Evolutionary conservation across 1,139 yeast genomes (phyloP).

Genomic region (Arxiozyma slooffiae): DNA sequence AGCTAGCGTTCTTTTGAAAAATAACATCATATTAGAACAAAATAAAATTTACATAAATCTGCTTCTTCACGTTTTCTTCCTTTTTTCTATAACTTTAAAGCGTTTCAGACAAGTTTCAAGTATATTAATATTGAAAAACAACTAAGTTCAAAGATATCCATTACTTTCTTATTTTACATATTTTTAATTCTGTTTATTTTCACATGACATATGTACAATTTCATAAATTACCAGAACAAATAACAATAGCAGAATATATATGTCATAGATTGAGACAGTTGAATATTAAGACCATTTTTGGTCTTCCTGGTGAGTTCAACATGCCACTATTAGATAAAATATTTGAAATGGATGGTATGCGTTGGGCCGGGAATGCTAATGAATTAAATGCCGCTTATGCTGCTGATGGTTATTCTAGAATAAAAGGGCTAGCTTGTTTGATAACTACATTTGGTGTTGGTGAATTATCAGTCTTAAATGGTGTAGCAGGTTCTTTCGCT

Average conservation of each 20-base stretch:
- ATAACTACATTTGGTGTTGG: constrained; percentile 63
- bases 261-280: constrained; percentile 49
- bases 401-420: constrained; percentile 52
- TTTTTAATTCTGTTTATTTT: not conserved
- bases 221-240: constrained; percentile 15
- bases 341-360: constrained; percentile 40
- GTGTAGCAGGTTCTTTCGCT: constrained; percentile 50
- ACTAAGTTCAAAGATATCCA: not conserved
- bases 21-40: not conserved
- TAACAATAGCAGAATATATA: constrained; percentile 45
- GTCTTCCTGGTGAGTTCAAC: constrained; percentile 60
- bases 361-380: constrained; percentile 60
- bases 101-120: not conserved
- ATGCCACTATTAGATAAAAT: constrained; percentile 47
- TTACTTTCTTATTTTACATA: not conserved
- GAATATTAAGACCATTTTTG: constrained; percentile 46
- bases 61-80: no score
- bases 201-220: constrained; percentile 12
- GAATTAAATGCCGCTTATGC: constrained; percentile 49
- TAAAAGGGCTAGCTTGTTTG: constrained; percentile 46
- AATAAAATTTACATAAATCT: no score
- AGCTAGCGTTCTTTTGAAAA: not conserved
- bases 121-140: not conserved
- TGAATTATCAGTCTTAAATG: constrained; percentile 50
- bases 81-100: not conserved